Base-by-base conservation (phyloP, 768 basidiomycete species). In the Phaeolepiota aurea region DNA sequence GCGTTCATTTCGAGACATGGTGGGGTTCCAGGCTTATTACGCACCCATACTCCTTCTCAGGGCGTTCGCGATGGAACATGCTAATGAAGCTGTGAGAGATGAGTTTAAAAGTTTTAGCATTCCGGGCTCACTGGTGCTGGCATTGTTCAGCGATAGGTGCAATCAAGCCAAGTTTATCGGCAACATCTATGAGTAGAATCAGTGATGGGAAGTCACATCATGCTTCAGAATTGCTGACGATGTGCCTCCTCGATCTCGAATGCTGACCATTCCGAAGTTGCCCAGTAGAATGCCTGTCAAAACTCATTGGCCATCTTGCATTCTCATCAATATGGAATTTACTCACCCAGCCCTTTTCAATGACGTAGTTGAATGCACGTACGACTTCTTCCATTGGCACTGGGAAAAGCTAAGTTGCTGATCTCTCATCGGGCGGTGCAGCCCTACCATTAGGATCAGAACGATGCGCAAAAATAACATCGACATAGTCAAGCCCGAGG, bases 141-240 rank as follows among this genome's bases (percentile, higher is more conserved):
- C 80, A 80, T 61, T 90, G 87, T 47, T 91, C 88, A 30, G 75
- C 78, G 42, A 81, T 74, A 1, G 88, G 90, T 5, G 72, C 71
- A 43, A 77, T 69, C 16, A 92, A 65, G 47, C 74, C 72, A 30
- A 87, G 66, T 44, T 72, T 75, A 38, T 68, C 66, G 9, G 87
- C 86, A 32, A 90, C 64, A 45, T 83, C 83, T 79, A 44, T 1
- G 30, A 20, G 37, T 32, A 3, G 32, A n/a, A 33, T 16, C 23
- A 16, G 18, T 16, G 12, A 38, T 1, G 15, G 10, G 15, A 3
- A 16, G 36, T 30, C 21, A n/a, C n/a, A n/a, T n/a, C n/a, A n/a
- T n/a, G n/a, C n/a, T n/a, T 4, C 5, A 52, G 4, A 16, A 42
- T 13, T 21, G 50, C 76, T 37, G 48, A 79, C 76, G 72, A 50